Evolutionary conservation across 2,329 filamentous ascomycete genomes (phyloP), one percentile per base, ranked within the genome.

Genomic region (Fusarium foetens): DNA sequence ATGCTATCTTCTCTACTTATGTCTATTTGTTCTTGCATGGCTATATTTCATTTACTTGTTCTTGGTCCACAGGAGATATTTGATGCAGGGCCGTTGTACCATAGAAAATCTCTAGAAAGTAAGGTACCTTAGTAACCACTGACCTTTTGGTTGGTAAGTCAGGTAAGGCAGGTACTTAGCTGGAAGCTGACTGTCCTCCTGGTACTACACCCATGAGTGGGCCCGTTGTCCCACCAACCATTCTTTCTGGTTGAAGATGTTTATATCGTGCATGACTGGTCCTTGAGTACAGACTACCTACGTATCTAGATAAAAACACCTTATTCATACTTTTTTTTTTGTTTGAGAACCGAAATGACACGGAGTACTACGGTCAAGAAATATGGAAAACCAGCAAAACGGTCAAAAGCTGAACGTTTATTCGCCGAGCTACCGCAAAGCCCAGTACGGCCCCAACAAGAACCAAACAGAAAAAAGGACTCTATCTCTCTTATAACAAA

Each of bases 351-450:
- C 31, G 17, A 75, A 31, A 89, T 88, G 87, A 79, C 84, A 39
- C 83, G 84, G 63, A 81, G 81, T 54, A 79, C 80, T 7, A 77
- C 82, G 23, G 74, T 82, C 14, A 84, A 86, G 6, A 86, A 83
- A 63, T 89, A 89, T 79, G 88, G 87, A 64, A 88, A 86, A 66
- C 81, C 81, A 48, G 81, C 82, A 35, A 86, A 82, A 65, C 84
- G 84, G 48, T 81, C 84, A 31, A 86, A 82, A 66, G 81, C 83
- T 23, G 83, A 86, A 45, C 82, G 85, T 27, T 79, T 87, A 48
- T 88, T 89, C 70, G 84, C 84, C 25, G 85, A 88, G 72, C 78
- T 89, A 13, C 86, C 87, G 1, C 83, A 84, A 63, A 88, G 84
- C 48, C 87, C 87, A 6, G 68, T 84, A 55, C 83, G 85, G 52